Evolutionary conservation across 1,284 basidiomycete genomes (phyloP).

Genomic region (Polyporus tsugae): DNA sequence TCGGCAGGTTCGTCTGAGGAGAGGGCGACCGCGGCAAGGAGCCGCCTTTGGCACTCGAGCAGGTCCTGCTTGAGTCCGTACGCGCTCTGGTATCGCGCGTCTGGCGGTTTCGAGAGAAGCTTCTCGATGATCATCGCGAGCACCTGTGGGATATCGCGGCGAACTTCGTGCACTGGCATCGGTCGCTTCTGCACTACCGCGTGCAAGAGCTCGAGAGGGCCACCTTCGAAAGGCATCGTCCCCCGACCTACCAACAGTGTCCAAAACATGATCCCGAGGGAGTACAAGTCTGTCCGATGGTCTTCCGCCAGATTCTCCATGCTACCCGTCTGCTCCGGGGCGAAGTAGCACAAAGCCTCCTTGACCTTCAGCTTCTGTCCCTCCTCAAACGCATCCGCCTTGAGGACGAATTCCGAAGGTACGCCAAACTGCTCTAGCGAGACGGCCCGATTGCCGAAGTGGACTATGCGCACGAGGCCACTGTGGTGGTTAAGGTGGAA

Average conservation of each 20-base stretch:
- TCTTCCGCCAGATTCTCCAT: constrained; percentile 74
- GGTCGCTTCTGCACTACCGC: constrained; percentile 74
- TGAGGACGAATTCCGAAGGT: constrained; percentile 70
- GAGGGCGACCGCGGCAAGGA: constrained; percentile 65
- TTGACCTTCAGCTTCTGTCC: constrained; percentile 71
- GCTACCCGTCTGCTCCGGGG: constrained; percentile 77
- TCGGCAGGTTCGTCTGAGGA: constrained; percentile 64
- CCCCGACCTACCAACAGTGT: constrained; percentile 72
- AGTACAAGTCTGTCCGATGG: constrained; percentile 75
- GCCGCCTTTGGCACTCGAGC: constrained; percentile 67
- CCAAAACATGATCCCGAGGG: constrained; percentile 75
- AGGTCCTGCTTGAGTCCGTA: constrained; percentile 72
- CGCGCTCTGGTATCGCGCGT: constrained; percentile 73
- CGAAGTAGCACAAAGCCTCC: constrained; percentile 76
- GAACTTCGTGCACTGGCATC: constrained; percentile 78
- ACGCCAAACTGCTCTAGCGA: constrained; percentile 76
- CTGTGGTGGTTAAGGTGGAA: constrained; percentile 76
- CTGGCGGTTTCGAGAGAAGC: constrained; percentile 71
- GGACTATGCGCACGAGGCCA: constrained; percentile 71
- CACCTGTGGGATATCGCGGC: constrained; percentile 74
- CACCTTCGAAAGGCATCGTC: constrained; percentile 76
- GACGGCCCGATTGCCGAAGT: constrained; percentile 79
- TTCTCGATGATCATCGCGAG: constrained; percentile 76
- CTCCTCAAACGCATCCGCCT: constrained; percentile 62
- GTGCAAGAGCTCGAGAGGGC: constrained; percentile 69